Evolutionary conservation across 805 yeast genomes (phyloP), one percentile per base, ranked within the genome.

Genomic region (Spathaspora hagerdaliae): DNA sequence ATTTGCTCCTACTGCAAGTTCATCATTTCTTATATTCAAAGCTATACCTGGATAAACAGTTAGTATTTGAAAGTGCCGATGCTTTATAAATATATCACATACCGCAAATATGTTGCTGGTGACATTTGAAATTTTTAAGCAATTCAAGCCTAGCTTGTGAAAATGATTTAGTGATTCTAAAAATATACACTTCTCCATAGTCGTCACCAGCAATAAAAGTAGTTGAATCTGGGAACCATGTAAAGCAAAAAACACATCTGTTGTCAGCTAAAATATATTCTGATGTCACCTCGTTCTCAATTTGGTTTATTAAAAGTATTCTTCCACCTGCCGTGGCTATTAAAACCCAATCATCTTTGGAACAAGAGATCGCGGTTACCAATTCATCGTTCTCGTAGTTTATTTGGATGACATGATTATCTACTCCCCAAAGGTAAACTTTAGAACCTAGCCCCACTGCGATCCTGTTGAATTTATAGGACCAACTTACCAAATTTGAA

Each of bases 1-100:
- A 59, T 90, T 90, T 2, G 89, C 87, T 0, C 97, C 97, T 7
- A 87, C 76, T 0, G 96, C 90, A 32, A 87, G 56, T 44, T 83
- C 83, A 1, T 71, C 66, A 24, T 67, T 65, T 43, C 77, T 78
- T 5, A 67, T 63, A 50, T 78, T 81, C 12, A 88, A 60, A 5
- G 87, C 81, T 13, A 88, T 74, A 1, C 84, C 85, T 77, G 41
- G 36, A 12, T 3, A 39, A 9, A 11, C 27, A 5, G 60, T 58
- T 58, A 59, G 64, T 58, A 44, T 10, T 40, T n/a, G 2, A n/a
- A 8, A 13, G n/a, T 4, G 6, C 10, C 7, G n/a, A 38, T 24
- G 3, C 14, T n/a, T 19, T 36, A 19, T 12, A 6, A 24, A 42
- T n/a, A 36, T 15, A 14, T 36, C 47, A 53, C 56, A 42, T 65